Evolutionary conservation across 2,329 filamentous ascomycete species (phyloP), one percentile per base, ranked within the genome.

Genomic region (Akanthomyces dipterigenus): DNA sequence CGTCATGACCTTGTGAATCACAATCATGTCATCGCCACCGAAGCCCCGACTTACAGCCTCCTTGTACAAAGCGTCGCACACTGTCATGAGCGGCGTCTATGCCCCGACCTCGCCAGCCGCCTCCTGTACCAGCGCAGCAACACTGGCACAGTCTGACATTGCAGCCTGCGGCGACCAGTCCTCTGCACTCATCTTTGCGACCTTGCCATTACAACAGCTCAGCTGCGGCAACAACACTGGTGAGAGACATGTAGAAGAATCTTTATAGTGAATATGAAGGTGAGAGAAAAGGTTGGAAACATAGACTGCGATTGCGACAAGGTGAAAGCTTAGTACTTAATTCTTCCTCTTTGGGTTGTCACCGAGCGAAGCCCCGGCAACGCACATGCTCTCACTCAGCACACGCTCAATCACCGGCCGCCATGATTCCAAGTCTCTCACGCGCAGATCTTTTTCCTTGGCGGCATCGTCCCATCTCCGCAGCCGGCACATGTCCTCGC

Each of bases 91-190:
- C 14, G 70, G 70, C 3, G 67, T 54, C 38, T 64, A 50, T 0
- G 64, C 65, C 11, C 61, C 58, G 2, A 55, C 65, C n/a, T 63
- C 63, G 22, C 57, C 63, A 4, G 64, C 64, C 2, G 71, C 71
- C 4, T 62, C 31, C 6, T 64, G 61, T 24, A 73, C 71, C 4
- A 73, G 64, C 56, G 68, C 62, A 3, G 68, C 69, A 38, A 65
- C 68, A 22, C 72, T 72, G 24, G 67, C 69, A 57, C 70, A 74
- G 53, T 73, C 72, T 34, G 67, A 69, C 7, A 69, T 64, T 0
- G 68, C 55, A 0, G 69, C 71, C 50, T 73, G 71, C 6, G 71
- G 57, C 2, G 67, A 66, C 70, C 71, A 73, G 34, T 73, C 71
- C 22, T 65, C 24, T 1, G 60, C 60, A 18, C 69, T 31, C 54